Percentiles rank a stretch among this genome's conserved stretches.
Conservation (phyloP, 2,329 filamentous ascomycete genomes). For the Hypoxylon rubiginosum region DNA sequence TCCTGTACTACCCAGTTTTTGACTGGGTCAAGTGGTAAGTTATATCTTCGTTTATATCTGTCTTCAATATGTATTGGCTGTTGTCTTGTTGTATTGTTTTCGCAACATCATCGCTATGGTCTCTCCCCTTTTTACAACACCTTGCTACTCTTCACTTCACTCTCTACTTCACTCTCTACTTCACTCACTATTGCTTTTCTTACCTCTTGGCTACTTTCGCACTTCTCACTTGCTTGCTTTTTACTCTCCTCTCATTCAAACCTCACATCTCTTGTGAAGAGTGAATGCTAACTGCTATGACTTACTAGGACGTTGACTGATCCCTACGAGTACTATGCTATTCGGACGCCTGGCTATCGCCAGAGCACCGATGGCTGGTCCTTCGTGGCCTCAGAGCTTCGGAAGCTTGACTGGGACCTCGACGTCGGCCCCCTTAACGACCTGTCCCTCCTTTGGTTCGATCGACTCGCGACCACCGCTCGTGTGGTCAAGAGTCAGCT, state of each 20-base stretch:
- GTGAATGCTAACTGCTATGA: neutral
- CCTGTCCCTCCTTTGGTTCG: neutral
- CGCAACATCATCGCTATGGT: neutral
- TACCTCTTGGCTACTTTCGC: neutral
- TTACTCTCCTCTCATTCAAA: neutral
- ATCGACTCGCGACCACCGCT: neutral
- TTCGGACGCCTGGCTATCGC: neutral
- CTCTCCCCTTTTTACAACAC: neutral
- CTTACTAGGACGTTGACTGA: neutral
- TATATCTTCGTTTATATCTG: neutral
- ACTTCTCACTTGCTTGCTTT: neutral
- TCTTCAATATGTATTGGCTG: neutral
- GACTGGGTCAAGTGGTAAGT: slow-evolving; percentile 12
- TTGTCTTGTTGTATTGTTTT: neutral
- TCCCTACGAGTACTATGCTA: neutral
- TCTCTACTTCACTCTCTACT: neutral
- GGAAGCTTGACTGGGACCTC: slow-evolving; percentile 8
- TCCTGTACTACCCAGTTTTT: neutral
- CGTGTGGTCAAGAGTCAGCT: neutral
- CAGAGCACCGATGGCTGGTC: neutral
- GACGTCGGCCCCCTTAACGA: neutral
- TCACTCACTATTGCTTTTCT: neutral
- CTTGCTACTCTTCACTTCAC: neutral
- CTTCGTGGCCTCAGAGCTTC: neutral
- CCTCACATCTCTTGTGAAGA: neutral